phyloP scores from a whole-genome alignment of 441 rosid genomes.

The Croton setiger region DNA sequence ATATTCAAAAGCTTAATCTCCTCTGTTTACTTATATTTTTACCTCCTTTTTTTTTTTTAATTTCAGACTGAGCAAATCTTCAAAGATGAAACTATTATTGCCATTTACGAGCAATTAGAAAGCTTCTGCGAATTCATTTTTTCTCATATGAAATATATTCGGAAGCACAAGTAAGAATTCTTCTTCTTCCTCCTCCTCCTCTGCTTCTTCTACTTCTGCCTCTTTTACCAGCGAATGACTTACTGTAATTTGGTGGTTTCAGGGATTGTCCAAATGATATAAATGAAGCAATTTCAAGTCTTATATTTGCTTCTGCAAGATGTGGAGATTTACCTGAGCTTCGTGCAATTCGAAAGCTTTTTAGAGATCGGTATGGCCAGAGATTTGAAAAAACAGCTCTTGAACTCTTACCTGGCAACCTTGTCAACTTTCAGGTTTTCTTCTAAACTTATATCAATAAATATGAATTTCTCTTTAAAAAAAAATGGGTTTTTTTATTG shows the following conservation, averaged over 20 bases:
- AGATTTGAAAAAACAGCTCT: conserved; percentile 46
- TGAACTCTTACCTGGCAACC: conserved; percentile 55
- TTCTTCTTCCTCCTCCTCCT: background rate
- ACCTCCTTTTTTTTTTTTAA: background rate
- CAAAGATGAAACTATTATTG: conserved; percentile 46
- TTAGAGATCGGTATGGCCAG: conserved; percentile 63
- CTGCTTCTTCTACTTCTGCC: too few relatives aligned
- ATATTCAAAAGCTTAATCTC: background rate
- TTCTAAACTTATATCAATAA: background rate
- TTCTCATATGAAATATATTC: conserved; percentile 49
- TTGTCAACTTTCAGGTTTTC: conserved; percentile 62
- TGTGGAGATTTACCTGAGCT: conserved; percentile 91
- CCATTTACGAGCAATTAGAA: conserved; percentile 53
- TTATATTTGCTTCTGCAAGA: conserved; percentile 78
- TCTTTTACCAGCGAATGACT: too few relatives aligned
- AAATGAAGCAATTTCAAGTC: conserved; percentile 81
- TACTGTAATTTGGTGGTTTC: conserved; percentile 13
- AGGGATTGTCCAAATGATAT: conserved; percentile 72
- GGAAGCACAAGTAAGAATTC: conserved; percentile 44
- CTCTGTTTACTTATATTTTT: conserved; percentile 3
- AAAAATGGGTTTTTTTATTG: background rate
- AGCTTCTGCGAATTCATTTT: conserved; percentile 57
- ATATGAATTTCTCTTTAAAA: background rate
- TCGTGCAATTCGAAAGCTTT: conserved; percentile 50
- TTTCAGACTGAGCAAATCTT: conserved; percentile 61